Percentiles rank a stretch among this genome's conserved stretches.
These are phyloP conservation scores for Vitellaria paradoxa DNA, from an alignment of 179 eudicot species.

Conservation along the genomic window DNA sequence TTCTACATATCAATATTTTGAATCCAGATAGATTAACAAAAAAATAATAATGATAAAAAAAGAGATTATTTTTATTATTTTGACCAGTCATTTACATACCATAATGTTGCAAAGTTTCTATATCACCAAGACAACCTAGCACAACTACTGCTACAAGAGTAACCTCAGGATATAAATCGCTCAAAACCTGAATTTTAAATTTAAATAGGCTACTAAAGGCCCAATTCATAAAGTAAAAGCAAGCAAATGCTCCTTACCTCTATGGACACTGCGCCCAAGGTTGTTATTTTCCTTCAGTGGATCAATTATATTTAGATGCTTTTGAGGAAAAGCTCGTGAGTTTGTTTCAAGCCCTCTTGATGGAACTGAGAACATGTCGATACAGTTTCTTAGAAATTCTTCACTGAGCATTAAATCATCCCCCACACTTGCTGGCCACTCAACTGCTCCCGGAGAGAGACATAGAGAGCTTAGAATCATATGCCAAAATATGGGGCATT, in stretches of 20 bases:
- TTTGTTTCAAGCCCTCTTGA: constrained; percentile 28
- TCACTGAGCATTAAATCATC: constrained; percentile 31
- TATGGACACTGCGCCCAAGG: constrained; percentile 62
- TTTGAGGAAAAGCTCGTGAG: constrained; percentile 30
- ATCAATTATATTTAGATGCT: constrained; percentile 54
- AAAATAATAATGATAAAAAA: too few relatives aligned
- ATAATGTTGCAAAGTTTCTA: neutral
- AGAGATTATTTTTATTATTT: too few relatives aligned
- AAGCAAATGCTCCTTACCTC: constrained; percentile 30
- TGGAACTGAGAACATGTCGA: constrained; percentile 43
- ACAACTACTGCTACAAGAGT: neutral
- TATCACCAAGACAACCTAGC: neutral
- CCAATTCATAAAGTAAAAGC: neutral
- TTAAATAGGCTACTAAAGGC: neutral
- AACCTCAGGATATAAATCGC: neutral
- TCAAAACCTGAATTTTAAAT: neutral
- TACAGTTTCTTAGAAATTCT: constrained; percentile 37
- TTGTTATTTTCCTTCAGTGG: constrained; percentile 57
- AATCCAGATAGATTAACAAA: too few relatives aligned
- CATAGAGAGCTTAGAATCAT: neutral
- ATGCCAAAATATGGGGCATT: neutral
- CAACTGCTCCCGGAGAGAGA: constrained; percentile 30
- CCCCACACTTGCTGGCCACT: constrained; percentile 25
- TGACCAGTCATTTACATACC: neutral
- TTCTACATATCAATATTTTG: too few relatives aligned